Base-by-base conservation (phyloP, 139 green algal species). In the Coelastrella sp. region DNA sequence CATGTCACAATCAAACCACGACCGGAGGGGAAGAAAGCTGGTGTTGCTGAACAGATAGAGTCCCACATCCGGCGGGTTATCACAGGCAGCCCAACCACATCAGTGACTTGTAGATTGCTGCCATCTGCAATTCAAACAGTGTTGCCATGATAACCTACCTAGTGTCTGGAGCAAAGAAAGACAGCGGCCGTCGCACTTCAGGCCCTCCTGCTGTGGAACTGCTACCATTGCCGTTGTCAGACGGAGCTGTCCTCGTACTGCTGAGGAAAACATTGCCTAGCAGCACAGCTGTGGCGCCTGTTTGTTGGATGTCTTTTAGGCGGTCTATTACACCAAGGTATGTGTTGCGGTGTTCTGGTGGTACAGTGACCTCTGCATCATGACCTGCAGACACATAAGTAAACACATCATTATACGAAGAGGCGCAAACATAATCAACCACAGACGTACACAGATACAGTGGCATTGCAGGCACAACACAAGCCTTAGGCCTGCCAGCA, bases 291-390 rank as follows among this genome's bases (percentile, higher is more conserved):
- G 94, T 97, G 17, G 92, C 92, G 3, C 94, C 94, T 13, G 58
- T 88, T 54, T 74, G 17, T n/a, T 88, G 22, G 60, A 96, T 92
- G 83, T 95, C 87, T 7, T 76, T 23, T 17, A 94, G 74, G 0
- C 92, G 80, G 32, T 95, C 95, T 2, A 96, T 71, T 23, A 97
- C 76, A 3, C 96, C 96, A 59, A 97, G 90, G 87, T 93, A 97
- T 14, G 93, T 97, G 77, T 94, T 94, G 7, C 86, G 90, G 23
- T 94, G 90, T 86, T 95, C 91, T 3, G 71, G 81, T 2, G 92
- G 86, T 19, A 94, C 93, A 58, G 78, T n/a, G 16, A 61, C 64
- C 90, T 93, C 88, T 60, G 93, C 91, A 22, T 92, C 88, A 13
- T 61, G 88, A 64, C 92, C 92, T 92, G 89, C 73, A 60, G 60